Conservation (phyloP, 805 yeast genomes). For the Grigorovia transvaalensis region DNA sequence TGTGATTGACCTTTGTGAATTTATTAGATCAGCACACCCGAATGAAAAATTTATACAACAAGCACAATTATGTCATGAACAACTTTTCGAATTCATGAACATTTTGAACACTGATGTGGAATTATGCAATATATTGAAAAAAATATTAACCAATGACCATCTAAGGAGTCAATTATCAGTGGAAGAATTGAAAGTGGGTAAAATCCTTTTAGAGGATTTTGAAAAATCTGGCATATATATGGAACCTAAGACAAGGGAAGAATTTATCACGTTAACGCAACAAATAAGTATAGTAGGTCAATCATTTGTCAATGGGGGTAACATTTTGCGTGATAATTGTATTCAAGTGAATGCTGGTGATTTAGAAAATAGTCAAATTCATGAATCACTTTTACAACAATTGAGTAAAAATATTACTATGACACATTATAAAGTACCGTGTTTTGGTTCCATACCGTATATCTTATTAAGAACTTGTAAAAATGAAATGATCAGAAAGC, state of each 20-base stretch:
- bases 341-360: constrained; percentile 17
- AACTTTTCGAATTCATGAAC: constrained; percentile 90
- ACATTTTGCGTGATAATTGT: constrained; percentile 11
- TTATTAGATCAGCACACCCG: constrained; percentile 83
- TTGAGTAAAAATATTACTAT: constrained; percentile 31
- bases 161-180: constrained; percentile 33
- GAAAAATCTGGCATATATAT: constrained; percentile 83
- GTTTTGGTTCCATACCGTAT: constrained; percentile 55
- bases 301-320: constrained; percentile 39
- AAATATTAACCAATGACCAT: constrained; percentile 36
- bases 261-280: constrained; percentile 71
- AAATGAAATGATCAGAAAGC: constrained; percentile 46
- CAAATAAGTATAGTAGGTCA: constrained; percentile 76
- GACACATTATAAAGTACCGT: constrained; percentile 40
- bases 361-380: constrained; percentile 12
- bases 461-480: constrained; percentile 51
- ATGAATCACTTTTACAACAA: constrained; percentile 15
- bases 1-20: constrained; percentile 89
- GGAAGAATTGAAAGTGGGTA: constrained; percentile 80
- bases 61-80: constrained; percentile 81
- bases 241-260: constrained; percentile 50
- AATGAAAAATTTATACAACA: constrained; percentile 55
- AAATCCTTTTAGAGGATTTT: constrained; percentile 71
- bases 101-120: constrained; percentile 74
- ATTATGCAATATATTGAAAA: constrained; percentile 48